Conservation (phyloP, 768 basidiomycete species). For the Tephrocybe sp. region DNA sequence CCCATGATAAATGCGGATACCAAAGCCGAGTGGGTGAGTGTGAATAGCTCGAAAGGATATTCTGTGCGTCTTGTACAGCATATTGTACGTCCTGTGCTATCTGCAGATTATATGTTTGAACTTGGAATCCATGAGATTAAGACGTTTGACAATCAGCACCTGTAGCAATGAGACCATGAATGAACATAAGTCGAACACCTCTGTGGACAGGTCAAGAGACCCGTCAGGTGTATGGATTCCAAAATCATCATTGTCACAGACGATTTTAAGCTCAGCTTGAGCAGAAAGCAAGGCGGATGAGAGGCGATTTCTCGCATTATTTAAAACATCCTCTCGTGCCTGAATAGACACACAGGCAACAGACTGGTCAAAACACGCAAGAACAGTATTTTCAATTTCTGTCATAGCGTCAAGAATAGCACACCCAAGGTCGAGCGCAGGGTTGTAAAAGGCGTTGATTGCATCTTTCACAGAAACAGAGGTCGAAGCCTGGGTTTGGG, state of each 20-base stretch:
- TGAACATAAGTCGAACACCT: constrained; percentile 35
- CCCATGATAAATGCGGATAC: constrained; percentile 37
- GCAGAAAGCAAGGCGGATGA: constrained; percentile 21
- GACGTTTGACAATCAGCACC: constrained; percentile 25
- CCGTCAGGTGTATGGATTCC: constrained; percentile 21
- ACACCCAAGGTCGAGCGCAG: constrained; percentile 33
- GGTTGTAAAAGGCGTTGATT: constrained; percentile 21
- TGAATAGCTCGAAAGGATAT: constrained; percentile 29
- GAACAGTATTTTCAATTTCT: constrained; percentile 31
- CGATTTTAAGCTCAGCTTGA: constrained; percentile 28
- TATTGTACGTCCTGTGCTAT: constrained; percentile 41
- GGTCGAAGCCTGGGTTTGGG: constrained; percentile 6
- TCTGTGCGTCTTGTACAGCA: constrained; percentile 33
- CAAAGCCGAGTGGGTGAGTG: constrained; percentile 34
- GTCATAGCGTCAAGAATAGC: constrained; percentile 35
- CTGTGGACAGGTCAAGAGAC: constrained; percentile 23
- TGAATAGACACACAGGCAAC: constrained; percentile 2
- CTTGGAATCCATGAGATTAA: not conserved
- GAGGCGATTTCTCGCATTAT: constrained; percentile 21
- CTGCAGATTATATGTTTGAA: constrained; percentile 20
- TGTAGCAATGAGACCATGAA: constrained; percentile 46
- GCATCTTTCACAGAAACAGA: constrained; percentile 10
- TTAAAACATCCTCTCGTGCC: constrained; percentile 15
- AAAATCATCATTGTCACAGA: constrained; percentile 31
- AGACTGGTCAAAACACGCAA: constrained; percentile 25